Evolutionary conservation across 345 rosid species (phyloP).

Genomic region (Eucalyptus paniculata): DNA sequence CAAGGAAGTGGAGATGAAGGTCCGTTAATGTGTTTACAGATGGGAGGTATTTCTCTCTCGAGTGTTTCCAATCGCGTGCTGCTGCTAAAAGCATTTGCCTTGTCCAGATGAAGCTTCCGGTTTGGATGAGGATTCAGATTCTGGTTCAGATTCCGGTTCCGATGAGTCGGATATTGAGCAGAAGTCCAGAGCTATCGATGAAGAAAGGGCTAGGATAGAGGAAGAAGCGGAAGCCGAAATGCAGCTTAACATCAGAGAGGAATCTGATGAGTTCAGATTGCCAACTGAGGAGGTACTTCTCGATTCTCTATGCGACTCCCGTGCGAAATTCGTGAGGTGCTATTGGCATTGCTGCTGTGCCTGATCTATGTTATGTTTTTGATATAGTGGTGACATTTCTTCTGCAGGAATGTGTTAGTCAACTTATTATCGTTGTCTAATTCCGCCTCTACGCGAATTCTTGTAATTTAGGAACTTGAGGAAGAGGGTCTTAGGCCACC

Average conservation of each 20-base stretch:
- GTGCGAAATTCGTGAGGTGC: neutral
- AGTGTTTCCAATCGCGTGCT: neutral
- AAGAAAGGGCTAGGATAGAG: constrained; percentile 15
- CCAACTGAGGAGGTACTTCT: constrained; percentile 62
- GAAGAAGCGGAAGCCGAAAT: constrained; percentile 50
- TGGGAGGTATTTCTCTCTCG: neutral
- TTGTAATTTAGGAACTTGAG: constrained; percentile 57
- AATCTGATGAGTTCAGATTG: constrained; percentile 68
- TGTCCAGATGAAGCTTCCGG: constrained; percentile 9
- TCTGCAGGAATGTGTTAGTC: neutral
- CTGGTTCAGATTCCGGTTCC: constrained; percentile 5
- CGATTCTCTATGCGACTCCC: neutral
- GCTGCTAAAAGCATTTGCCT: neutral
- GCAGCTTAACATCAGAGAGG: constrained; percentile 38
- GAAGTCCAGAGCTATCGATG: constrained; percentile 45
- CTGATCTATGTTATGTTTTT: neutral
- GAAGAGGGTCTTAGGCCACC: constrained; percentile 67
- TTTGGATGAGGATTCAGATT: constrained; percentile 8
- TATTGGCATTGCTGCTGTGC: neutral
- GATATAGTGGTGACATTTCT: neutral
- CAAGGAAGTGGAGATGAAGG: constrained; percentile 43
- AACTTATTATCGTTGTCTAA: neutral
- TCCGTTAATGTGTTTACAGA: neutral
- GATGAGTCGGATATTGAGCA: constrained; percentile 47
- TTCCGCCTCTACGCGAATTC: neutral